Evolutionary conservation across 2,329 filamentous ascomycete species (phyloP), one percentile per base, ranked within the genome.

Genomic region (Colletotrichum camelliae): DNA sequence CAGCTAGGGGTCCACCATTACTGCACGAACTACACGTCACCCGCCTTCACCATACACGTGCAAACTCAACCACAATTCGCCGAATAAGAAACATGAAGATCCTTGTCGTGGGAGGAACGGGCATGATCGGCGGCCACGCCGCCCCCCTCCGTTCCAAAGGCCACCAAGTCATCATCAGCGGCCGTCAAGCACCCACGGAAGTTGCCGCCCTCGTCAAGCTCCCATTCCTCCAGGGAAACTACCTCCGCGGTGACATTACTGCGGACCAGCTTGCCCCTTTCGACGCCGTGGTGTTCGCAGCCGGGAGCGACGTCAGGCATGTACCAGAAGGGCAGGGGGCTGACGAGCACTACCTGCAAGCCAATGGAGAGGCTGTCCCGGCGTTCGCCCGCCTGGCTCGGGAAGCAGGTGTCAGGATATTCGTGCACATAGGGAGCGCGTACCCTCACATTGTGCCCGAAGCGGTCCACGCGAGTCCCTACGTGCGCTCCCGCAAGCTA

Each of bases 291-390:
- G 70, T 76, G 8, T 76, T 76, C 31, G 29, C 70, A 10, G 74
- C 74, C 8, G 70, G 74, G 10, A 65, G 70, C 52, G 74, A 76
- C 31, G 33, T 66, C 21, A 71, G 74, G 5, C 74, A 76, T 31
- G 70, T 76, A 4, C 74, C 74, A 5, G 13, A 37, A 4, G 74
- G 31, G 16, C 35, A 70, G 27, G 29, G 33, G 8, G 66, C 66
- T 7, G 66, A 74, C 48, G 21, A 61, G 3, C 67, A 70, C 29
- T 60, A 70, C 24, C 55, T 76, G 15, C 31, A 64, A 15, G 70
- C 55, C 33, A 76, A 76, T 27, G 70, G 66, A 2, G 37, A 67
- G 21, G 61, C 70, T 21, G 21, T 74, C 3, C 74, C 74, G 21
- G 37, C 61, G 9, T 76, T 76, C 18, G 66, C 55, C 7, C n/a